Evolutionary conservation across 2,329 filamentous ascomycete species (phyloP).

Genomic region (Pseudovirgaria hyperparasitica): DNA sequence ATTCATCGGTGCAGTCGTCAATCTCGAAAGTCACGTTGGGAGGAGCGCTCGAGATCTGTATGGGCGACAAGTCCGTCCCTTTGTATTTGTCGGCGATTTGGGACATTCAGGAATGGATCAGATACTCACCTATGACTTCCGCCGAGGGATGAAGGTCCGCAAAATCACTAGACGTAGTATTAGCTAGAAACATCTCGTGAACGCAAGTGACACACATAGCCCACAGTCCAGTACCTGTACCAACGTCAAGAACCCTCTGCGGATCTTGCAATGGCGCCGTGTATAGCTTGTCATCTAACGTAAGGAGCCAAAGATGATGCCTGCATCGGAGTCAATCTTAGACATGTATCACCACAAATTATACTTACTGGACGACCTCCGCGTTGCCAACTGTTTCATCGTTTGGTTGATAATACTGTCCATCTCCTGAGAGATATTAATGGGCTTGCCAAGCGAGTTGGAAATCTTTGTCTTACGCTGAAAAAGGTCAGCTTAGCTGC

Average conservation of each 20-base stretch:
- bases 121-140: constrained; percentile 16
- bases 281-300: constrained; percentile 21
- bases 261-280: constrained; percentile 18
- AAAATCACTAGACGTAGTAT: constrained; percentile 14
- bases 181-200: not conserved
- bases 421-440: constrained; percentile 11
- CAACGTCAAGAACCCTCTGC: constrained; percentile 20
- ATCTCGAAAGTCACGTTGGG: constrained; percentile 33
- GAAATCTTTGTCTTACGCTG: too few species aligned
- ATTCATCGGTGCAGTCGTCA: constrained; percentile 28
- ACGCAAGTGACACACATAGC: constrained; percentile 11
- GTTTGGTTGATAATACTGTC: constrained; percentile 22
- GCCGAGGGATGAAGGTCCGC: constrained; percentile 22
- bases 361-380: constrained; percentile 15
- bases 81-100: too few species aligned
- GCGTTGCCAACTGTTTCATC: constrained; percentile 17
- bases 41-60: constrained; percentile 20
- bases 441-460: too few species aligned
- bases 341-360: too few species aligned
- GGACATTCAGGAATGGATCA: constrained; percentile 2
- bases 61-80: constrained; percentile 23
- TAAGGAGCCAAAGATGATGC: constrained; percentile 22
- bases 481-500: too few species aligned
- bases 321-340: too few species aligned
- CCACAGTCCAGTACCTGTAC: constrained; percentile 23